Percentiles rank a stretch among this genome's conserved stretches.
Conservation (phyloP, 1,284 basidiomycete species). For the Puccinia triticina region DNA sequence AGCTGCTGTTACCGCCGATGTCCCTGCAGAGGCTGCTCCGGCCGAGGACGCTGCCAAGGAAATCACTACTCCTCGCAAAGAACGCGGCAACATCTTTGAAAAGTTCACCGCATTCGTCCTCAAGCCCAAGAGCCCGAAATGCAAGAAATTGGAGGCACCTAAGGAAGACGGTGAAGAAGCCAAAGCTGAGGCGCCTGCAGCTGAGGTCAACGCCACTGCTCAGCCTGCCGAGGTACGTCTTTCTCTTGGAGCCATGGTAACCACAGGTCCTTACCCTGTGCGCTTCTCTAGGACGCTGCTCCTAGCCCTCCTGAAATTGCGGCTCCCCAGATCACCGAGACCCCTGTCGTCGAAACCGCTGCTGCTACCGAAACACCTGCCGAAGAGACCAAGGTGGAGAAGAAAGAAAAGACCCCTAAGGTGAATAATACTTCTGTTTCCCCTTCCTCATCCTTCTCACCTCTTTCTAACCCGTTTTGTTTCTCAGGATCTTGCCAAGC, state of each 20-base stretch:
- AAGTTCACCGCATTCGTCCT: constrained; percentile 48
- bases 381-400: constrained; percentile 23
- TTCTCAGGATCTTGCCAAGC: constrained; percentile 50
- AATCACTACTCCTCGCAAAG: constrained; percentile 31
- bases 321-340: neutral
- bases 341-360: neutral
- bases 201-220: neutral
- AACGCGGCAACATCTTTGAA: constrained; percentile 49
- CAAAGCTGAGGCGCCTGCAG: neutral
- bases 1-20: neutral
- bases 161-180: constrained; percentile 6
- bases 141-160: constrained; percentile 36
- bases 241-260: neutral
- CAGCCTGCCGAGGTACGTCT: constrained; percentile 20
- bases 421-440: neutral
- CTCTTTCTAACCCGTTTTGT: too few relatives aligned
- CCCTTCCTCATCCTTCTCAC: neutral
- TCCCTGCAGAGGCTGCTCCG: neutral
- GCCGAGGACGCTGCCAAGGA: constrained; percentile 28
- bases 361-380: neutral
- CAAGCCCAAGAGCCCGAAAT: constrained; percentile 49
- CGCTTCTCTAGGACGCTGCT: neutral
- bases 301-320: neutral
- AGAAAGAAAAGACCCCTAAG: constrained; percentile 49
- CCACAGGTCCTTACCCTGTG: neutral